Evolutionary conservation across 163 green algal genomes (phyloP).

Genomic region (Prototheca wickerhamii): DNA sequence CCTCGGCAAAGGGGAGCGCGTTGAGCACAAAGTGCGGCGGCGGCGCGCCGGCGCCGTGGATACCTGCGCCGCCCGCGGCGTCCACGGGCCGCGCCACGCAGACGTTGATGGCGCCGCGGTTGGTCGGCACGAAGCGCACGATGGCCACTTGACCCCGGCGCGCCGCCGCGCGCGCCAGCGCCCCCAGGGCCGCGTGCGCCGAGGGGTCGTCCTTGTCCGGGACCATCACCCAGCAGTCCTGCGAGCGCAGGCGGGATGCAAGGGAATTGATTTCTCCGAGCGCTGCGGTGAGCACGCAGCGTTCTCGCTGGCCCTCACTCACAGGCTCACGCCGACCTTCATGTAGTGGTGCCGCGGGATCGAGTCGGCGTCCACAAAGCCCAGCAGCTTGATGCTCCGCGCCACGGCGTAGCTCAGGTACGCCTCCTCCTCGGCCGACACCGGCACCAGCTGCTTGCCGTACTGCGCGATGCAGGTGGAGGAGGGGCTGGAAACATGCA

Average conservation of each 20-base stretch:
- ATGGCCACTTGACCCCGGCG: constrained; percentile 3
- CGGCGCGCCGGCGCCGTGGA: no score
- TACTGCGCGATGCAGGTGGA: constrained; percentile 7
- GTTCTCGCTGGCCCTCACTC: background rate
- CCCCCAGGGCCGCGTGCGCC: constrained; percentile 2
- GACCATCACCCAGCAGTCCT: constrained; percentile 8
- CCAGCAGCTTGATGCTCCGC: constrained; percentile 12
- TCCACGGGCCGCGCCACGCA: constrained; percentile 1
- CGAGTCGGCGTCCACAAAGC: constrained; percentile 4
- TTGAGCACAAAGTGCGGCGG: constrained; percentile 17
- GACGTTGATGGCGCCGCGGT: constrained; percentile 4
- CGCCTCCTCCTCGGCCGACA: background rate
- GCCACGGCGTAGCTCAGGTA: background rate
- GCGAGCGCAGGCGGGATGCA: no score
- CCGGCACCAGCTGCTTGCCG: constrained; percentile 11
- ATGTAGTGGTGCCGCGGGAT: constrained; percentile 17
- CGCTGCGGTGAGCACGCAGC: no score
- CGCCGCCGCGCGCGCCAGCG: constrained; percentile 8
- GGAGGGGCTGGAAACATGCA: background rate
- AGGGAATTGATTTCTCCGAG: background rate
- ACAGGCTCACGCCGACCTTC: background rate
- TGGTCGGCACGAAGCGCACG: constrained; percentile 4
- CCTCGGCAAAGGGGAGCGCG: constrained; percentile 16
- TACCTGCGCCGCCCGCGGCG: background rate
- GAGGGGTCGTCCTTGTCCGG: constrained; percentile 4